Base-by-base conservation (phyloP, 1,284 basidiomycete genomes). In the Cryptococcus sp. region DNA sequence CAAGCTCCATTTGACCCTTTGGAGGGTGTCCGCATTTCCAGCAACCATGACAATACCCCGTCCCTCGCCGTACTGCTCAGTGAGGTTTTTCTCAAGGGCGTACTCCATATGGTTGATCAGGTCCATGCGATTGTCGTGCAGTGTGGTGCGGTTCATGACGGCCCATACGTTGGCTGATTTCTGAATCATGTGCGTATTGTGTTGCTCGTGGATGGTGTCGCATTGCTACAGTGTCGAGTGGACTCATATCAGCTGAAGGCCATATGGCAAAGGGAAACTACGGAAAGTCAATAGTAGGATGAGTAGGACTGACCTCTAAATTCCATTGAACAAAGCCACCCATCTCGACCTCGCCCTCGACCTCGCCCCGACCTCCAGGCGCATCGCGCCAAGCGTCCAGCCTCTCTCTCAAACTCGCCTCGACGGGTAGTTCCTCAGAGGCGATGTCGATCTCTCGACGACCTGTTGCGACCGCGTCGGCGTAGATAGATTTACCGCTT, bases 21-120 rank as follows among this genome's bases (percentile, higher is more conserved):
- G 54, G 15, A 82, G 72, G 0, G 81, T 82, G 66, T 82, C 81
- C 50, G 77, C 79, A 63, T 82, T 82, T 5, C 81, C 81, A n/a
- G 81, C 81, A 22, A 79, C 78, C 67, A 79, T 78, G 27, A 83
- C 80, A 45, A 82, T 77, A 1, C 81, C 81, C 27, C 77, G 58
- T 0, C 78, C 79, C 35, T 63, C 51, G 1, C 71, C 71, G 45
- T 70, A 67, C 0, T 73, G 54, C 10, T 54, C 49, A 22, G 63
- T 61, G 20, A 63, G 59, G 1, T 65, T 60, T 4, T 54, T 42
- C 17, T 53, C 67, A 1, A 72, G 50, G 0, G 71, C 69, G 16
- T 62, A 52, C 50, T 71, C 69, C 64, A 79, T 70, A 53, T 75
- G 62, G 22, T 69, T 59, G 50, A 79, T 78, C 52, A 81, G 64